A percentile compares a stretch with the other conserved stretches of the same genome.
These are phyloP conservation scores for Bipolaris cookei DNA, from an alignment of 2,329 filamentous ascomycete species.

Conservation along the genomic window DNA sequence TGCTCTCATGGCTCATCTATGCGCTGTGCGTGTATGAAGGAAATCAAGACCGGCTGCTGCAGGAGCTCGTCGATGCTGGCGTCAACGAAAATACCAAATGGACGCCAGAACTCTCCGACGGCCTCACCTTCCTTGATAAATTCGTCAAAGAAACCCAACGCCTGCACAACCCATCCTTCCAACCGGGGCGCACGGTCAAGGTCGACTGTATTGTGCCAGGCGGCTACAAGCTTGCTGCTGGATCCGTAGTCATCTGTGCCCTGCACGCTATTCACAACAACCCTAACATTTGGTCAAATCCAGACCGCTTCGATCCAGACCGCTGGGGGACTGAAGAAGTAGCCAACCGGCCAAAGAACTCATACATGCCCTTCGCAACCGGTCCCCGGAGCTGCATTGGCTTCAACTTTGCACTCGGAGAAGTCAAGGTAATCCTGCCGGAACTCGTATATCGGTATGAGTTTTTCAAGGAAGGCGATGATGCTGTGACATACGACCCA, in stretches of 20 bases:
- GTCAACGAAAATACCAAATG: constrained; percentile 27
- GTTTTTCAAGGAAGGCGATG: constrained; percentile 17
- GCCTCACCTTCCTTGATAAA: constrained; percentile 26
- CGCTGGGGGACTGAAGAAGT: constrained; percentile 64
- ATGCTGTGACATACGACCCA: constrained; percentile 19
- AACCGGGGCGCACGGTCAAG: constrained; percentile 62
- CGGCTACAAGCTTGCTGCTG: constrained; percentile 62
- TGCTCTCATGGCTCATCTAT: constrained; percentile 32
- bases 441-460: constrained; percentile 20
- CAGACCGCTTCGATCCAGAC: constrained; percentile 64
- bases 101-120: constrained; percentile 25
- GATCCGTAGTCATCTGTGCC: constrained; percentile 61
- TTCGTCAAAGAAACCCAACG: constrained; percentile 36
- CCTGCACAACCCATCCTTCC: constrained; percentile 30
- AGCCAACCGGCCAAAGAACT: constrained; percentile 15
- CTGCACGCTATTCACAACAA: constrained; percentile 59
- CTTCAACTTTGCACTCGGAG: constrained; percentile 21
- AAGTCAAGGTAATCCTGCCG: constrained; percentile 18
- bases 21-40: constrained; percentile 24
- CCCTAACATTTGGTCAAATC: constrained; percentile 64
- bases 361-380: constrained; percentile 22
- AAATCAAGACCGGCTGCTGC: constrained; percentile 28
- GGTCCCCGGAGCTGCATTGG: constrained; percentile 22
- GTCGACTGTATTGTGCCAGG: constrained; percentile 64
- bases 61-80: constrained; percentile 28